These are phyloP conservation scores for Venturia nashicola DNA, from an alignment of 2,329 filamentous ascomycete genomes.

Conservation along the genomic window DNA sequence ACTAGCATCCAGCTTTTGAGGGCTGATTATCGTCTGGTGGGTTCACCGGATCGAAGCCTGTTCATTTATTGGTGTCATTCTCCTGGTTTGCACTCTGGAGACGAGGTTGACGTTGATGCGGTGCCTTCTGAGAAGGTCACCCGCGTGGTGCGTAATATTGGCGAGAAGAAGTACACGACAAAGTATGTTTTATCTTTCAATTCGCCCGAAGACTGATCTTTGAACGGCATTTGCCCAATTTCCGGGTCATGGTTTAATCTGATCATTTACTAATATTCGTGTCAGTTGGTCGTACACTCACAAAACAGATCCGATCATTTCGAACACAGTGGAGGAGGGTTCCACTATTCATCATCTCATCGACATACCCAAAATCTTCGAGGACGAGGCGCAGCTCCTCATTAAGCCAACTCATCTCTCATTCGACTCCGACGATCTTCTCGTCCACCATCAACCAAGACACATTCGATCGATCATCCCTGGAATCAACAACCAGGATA, in stretches of 20 bases:
- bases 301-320: not conserved
- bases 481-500: not conserved
- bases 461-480: not conserved
- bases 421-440: not conserved
- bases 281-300: not conserved
- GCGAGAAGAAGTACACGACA: not conserved
- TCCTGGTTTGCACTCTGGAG: not conserved
- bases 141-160: not conserved
- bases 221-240: not conserved
- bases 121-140: conserved; percentile 4
- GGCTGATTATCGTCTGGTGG: not conserved
- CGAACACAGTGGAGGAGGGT: not conserved
- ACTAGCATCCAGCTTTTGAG: not conserved
- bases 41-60: not conserved
- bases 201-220: not conserved
- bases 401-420: conserved; percentile 4
- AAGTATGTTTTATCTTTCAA: not conserved
- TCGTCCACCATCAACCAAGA: not conserved
- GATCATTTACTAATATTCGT: not conserved
- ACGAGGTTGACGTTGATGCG: not conserved
- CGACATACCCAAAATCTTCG: not conserved
- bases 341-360: not conserved
- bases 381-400: not conserved
- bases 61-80: conserved; percentile 3
- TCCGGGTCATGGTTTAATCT: not conserved